Conservation (phyloP, 1,284 basidiomycete species). For the Sparassis latifolia region DNA sequence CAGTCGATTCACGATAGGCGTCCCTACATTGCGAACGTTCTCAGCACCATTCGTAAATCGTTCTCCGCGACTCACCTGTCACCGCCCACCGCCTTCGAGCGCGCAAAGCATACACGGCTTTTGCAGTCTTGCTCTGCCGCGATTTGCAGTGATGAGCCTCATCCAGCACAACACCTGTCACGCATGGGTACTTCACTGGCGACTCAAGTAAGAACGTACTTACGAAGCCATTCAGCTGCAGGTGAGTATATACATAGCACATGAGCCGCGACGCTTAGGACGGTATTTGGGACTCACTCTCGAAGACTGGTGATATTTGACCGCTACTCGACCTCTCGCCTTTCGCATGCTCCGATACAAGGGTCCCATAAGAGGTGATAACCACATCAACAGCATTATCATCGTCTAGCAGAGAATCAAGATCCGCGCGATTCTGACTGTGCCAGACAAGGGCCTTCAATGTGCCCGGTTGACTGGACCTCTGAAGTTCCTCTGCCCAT, state of each 20-base stretch:
- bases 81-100: constrained; percentile 87
- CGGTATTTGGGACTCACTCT: constrained; percentile 43
- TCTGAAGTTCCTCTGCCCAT: constrained; percentile 84
- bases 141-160: constrained; percentile 97
- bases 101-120: constrained; percentile 82
- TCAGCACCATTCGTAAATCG: neutral
- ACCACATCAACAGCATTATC: constrained; percentile 59
- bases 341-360: constrained; percentile 80
- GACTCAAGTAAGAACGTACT: constrained; percentile 3
- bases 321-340: constrained; percentile 38
- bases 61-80: constrained; percentile 45
- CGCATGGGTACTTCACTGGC: neutral
- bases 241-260: too few relatives aligned
- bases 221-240: constrained; percentile 71
- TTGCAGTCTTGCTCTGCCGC: constrained; percentile 83
- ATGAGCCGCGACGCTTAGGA: too few relatives aligned
- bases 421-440: constrained; percentile 73
- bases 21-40: constrained; percentile 41
- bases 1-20: constrained; percentile 92
- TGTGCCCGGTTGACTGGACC: constrained; percentile 65
- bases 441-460: constrained; percentile 79
- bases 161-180: constrained; percentile 59
- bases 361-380: constrained; percentile 85
- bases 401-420: constrained; percentile 38
- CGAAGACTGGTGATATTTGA: constrained; percentile 61